Evolutionary conservation across 2,329 filamentous ascomycete species (phyloP).

Genomic region (Colletotrichum truncatum): DNA sequence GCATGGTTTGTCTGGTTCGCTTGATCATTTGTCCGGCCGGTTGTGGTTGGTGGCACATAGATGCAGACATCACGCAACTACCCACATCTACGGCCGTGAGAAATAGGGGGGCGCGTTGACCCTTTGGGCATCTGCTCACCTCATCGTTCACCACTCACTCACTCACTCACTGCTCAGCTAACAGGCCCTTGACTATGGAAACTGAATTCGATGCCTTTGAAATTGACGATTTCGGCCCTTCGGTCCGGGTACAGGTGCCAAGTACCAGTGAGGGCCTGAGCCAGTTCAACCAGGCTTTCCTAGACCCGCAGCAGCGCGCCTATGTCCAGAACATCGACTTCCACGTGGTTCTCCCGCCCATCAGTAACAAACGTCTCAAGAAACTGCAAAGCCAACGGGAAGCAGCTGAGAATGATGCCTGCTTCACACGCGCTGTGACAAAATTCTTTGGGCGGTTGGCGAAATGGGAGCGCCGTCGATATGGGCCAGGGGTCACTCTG

Average conservation of each 20-base stretch:
- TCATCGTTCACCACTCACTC: neutral
- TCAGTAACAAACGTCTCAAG: neutral
- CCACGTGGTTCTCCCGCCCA: neutral
- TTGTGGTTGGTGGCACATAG: neutral
- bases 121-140: neutral
- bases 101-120: neutral
- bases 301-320: neutral
- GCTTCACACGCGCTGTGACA: neutral
- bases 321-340: constrained; percentile 7
- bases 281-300: constrained; percentile 10
- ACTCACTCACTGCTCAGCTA: neutral
- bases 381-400: neutral
- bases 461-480: neutral
- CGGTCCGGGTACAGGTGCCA: neutral
- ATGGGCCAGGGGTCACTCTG: neutral
- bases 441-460: neutral
- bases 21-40: neutral
- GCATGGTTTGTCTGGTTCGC: neutral
- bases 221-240: neutral
- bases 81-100: neutral
- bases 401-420: neutral
- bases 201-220: neutral
- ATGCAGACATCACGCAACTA: constrained; percentile 10
- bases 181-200: neutral
- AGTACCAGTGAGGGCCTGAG: constrained; percentile 6